Evolutionary conservation across 495 filamentous ascomycete species (phyloP), one percentile per base, ranked within the genome.

Genomic region (Podospora pseudopauciseta): DNA sequence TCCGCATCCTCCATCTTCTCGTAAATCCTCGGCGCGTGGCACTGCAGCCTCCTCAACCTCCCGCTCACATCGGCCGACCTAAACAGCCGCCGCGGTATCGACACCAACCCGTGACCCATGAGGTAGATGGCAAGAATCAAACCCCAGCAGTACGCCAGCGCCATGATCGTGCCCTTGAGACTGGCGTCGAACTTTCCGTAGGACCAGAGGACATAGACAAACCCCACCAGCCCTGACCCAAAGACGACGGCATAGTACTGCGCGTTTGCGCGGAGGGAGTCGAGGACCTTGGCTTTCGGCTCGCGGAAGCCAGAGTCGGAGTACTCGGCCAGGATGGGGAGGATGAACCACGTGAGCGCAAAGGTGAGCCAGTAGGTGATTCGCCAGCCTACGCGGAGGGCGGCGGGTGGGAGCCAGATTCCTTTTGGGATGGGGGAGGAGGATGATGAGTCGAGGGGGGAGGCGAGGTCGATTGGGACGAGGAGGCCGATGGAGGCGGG

Each of bases 351-450:
- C 49, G 95, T 98, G 72, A 99, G 83, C 60, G 87, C 86, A 75
- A 99, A 99, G 27, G 94, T 97, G 58, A 99, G 82, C 95, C 95
- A 99, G 80, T 99, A 99, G 39, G 90, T 88, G 63, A 98, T 91
- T 65, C 94, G 85, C 95, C 95, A 99, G 70, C 87, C 88, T 5
- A 97, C 90, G 70, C 92, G 83, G 57, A 97, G 80, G 44, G 91
- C 83, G 32, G 86, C 80, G 66, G 89, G 83, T 7, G 92, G 89
- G 26, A 89, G 80, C 79, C 85, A 87, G 57, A 89, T 84, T 34
- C 86, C 87, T 69, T 87, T 87, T 26, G 87, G 85, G 84, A 86
- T 18, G 80, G 49, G n/a, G 67, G 90, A 5, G 0, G n/a, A 89
- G 80, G 49, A 18, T 67, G 90, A 5, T 2, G n/a, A 89, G 70